A percentile compares a stretch with the other conserved stretches of the same genome.
Conservation (phyloP, 2,329 filamentous ascomycete species). For the Blumeria hordei region DNA sequence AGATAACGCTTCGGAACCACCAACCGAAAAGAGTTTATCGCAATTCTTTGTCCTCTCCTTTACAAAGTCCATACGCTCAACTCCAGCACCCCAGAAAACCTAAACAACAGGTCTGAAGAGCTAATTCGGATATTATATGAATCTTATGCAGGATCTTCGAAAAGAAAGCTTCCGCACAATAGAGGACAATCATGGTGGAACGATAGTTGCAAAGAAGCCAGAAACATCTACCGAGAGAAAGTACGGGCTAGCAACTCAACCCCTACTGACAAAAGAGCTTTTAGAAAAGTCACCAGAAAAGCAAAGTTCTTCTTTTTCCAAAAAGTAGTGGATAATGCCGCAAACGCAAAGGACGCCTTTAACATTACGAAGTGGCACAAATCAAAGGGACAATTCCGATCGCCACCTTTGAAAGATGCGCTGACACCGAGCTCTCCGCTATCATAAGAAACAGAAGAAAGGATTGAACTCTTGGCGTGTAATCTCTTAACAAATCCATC, state of each 20-base stretch:
- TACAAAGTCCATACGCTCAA: not conserved
- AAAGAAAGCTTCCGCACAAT: not conserved
- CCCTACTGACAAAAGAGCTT: not conserved
- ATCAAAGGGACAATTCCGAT: not conserved
- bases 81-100: not conserved
- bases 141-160: not conserved
- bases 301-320: not conserved
- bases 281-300: not conserved
- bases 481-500: not conserved
- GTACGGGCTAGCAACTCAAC: not conserved
- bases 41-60: not conserved
- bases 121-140: not conserved
- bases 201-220: not conserved
- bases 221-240: not conserved
- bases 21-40: not conserved
- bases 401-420: not conserved
- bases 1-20: not conserved
- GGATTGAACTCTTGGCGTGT: not conserved
- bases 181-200: not conserved
- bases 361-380: not conserved
- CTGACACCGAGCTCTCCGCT: not conserved
- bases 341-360: not conserved
- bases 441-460: not conserved
- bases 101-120: not conserved
- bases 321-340: not conserved